Conservation (phyloP, 1,284 basidiomycete species). For the Sporisorium iseilematis-ciliati region DNA sequence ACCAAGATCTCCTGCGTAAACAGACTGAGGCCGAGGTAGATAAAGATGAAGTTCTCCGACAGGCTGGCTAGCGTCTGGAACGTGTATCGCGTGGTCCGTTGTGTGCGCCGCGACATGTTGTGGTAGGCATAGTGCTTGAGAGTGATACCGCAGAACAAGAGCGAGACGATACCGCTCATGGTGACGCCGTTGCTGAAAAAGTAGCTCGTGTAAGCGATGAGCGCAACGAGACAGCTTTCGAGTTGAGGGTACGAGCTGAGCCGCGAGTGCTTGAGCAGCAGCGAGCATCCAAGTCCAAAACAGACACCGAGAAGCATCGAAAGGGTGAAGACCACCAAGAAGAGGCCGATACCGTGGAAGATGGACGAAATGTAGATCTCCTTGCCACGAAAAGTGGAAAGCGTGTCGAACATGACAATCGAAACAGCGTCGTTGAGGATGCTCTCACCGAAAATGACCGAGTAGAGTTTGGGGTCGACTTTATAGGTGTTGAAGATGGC, state of each 20-base stretch:
- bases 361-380: conserved; percentile 89
- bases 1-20: conserved; percentile 90
- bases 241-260: conserved; percentile 83
- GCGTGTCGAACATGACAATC: conserved; percentile 99
- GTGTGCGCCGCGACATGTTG: conserved; percentile 96
- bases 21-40: conserved; percentile 94
- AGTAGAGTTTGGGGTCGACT: conserved; percentile 97
- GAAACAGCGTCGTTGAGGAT: conserved; percentile 98
- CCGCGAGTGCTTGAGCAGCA: conserved; percentile 94
- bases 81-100: conserved; percentile 91
- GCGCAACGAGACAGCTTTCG: conserved; percentile 91
- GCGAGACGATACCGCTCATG: conserved; percentile 97
- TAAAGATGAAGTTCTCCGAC: conserved; percentile 99
- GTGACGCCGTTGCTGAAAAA: conserved; percentile 93
- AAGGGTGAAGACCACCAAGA: conserved; percentile 91
- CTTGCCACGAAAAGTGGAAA: conserved; percentile 89
- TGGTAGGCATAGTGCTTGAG: conserved; percentile 99
- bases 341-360: conserved; percentile 95
- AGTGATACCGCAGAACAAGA: conserved; percentile 98
- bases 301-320: conserved; percentile 93
- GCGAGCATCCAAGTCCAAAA: conserved; percentile 89
- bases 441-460: conserved; percentile 97
- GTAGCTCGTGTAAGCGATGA: conserved; percentile 96
- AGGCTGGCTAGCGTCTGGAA: conserved; percentile 72
- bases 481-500: conserved; percentile 99